Evolutionary conservation across 495 filamentous ascomycete species (phyloP).

Genomic region (Neurospora sp.): DNA sequence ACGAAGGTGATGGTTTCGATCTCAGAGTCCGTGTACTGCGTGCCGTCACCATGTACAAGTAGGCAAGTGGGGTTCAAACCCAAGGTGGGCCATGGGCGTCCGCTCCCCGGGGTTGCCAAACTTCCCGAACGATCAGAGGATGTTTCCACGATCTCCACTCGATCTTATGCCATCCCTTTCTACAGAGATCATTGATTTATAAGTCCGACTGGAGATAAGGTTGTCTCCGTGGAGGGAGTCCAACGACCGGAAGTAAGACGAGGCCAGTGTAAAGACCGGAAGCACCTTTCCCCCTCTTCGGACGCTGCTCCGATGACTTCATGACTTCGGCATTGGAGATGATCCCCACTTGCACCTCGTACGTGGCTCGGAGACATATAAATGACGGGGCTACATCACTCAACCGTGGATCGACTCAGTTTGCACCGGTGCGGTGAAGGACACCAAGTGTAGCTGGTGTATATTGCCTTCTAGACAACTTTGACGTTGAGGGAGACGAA

Average conservation of each 20-base stretch:
- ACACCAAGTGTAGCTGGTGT: background rate
- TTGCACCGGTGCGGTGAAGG: background rate
- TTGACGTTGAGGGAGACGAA: background rate
- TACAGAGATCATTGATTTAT: background rate
- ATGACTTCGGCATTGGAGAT: background rate
- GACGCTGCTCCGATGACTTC: background rate
- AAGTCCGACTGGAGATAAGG: background rate
- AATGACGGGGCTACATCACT: background rate
- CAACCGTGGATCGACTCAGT: background rate
- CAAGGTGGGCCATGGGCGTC: background rate
- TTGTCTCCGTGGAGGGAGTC: background rate
- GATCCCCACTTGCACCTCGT: background rate
- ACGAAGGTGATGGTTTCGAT: background rate
- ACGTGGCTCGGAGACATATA: background rate
- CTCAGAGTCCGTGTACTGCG: background rate
- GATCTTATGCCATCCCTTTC: background rate
- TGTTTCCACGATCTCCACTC: background rate
- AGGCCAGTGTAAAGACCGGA: background rate
- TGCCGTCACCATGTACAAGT: background rate
- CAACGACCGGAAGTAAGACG: background rate
- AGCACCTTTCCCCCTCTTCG: background rate
- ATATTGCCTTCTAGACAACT: background rate
- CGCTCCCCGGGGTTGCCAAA: background rate
- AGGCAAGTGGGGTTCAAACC: background rate
- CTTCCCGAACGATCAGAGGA: background rate